phyloP scores from a whole-genome alignment of 768 basidiomycete species.

The Phlegmacium glaucopus region DNA sequence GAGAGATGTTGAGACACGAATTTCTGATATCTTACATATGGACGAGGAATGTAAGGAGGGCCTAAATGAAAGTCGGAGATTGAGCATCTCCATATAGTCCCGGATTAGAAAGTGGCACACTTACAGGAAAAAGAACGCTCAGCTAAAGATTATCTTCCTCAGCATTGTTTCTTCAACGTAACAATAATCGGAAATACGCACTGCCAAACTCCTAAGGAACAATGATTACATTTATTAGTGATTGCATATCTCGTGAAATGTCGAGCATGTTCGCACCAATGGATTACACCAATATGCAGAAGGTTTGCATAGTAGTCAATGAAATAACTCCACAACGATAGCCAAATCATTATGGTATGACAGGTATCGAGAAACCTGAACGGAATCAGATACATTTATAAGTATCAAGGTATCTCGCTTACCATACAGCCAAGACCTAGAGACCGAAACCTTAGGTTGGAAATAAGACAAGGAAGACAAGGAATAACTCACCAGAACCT shows the following conservation, averaged over 20 bases:
- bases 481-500: conserved; percentile 17
- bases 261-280: conserved; percentile 26
- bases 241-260: background rate
- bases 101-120: background rate
- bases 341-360: conserved; percentile 31
- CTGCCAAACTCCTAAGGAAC: conserved; percentile 6
- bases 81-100: too few relatives aligned
- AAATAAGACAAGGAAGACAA: background rate
- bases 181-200: conserved; percentile 1
- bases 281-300: conserved; percentile 23
- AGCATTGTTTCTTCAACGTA: background rate
- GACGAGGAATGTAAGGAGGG: conserved; percentile 24
- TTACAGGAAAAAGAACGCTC: conserved; percentile 21
- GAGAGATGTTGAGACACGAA: background rate
- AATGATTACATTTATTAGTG: background rate
- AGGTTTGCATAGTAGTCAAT: conserved; percentile 24
- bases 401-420: background rate
- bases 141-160: conserved; percentile 6
- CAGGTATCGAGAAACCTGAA: conserved; percentile 30
- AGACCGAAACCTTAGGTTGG: background rate
- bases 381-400: background rate
- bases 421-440: conserved; percentile 15
- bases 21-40: conserved; percentile 13
- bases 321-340: conserved; percentile 32
- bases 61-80: conserved; percentile 6